Percentiles rank a stretch among this genome's conserved stretches.
These are phyloP conservation scores for Phytophthora litchii DNA, from an alignment of 352 stramenopile species.

Conservation along the genomic window DNA sequence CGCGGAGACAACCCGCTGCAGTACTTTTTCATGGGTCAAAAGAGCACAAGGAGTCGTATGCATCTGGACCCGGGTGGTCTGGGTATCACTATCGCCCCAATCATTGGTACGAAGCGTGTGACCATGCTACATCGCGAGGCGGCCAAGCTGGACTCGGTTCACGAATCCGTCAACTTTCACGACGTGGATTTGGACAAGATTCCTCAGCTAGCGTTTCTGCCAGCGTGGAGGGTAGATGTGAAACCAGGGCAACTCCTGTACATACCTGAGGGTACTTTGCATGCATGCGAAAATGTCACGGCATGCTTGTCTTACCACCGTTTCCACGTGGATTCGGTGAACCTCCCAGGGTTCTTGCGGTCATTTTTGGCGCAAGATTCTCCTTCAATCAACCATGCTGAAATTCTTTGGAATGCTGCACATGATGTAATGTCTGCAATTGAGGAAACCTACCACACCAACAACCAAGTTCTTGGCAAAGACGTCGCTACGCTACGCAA, in stretches of 20 bases:
- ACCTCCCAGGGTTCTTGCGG: slow-evolving; percentile 88
- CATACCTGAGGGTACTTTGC: slow-evolving; percentile 93
- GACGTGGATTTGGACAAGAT: slow-evolving; percentile 85
- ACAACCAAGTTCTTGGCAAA: slow-evolving; percentile 48
- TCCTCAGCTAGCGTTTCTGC: slow-evolving; percentile 88
- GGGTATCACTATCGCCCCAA: slow-evolving; percentile 93
- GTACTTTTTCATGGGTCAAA: slow-evolving; percentile 95
- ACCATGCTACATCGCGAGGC: slow-evolving; percentile 76
- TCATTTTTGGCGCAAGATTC: slow-evolving; percentile 92
- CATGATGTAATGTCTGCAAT: slow-evolving; percentile 89
- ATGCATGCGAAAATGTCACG: slow-evolving; percentile 93
- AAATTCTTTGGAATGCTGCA: slow-evolving; percentile 93
- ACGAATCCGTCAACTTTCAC: slow-evolving; percentile 83
- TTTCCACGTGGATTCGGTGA: slow-evolving; percentile 94
- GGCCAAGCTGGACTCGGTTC: slow-evolving; percentile 86
- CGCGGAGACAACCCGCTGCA: slow-evolving; percentile 92
- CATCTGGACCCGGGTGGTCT: slow-evolving; percentile 92
- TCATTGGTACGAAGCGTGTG: slow-evolving; percentile 85
- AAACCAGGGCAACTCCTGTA: slow-evolving; percentile 93
- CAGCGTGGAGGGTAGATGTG: slow-evolving; percentile 88
- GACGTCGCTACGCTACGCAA: slow-evolving; percentile 57
- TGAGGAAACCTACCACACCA: slow-evolving; percentile 76
- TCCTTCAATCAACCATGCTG: slow-evolving; percentile 89
- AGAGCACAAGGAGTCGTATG: slow-evolving; percentile 89
- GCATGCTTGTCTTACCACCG: slow-evolving; percentile 94